Base-by-base conservation (phyloP, 768 basidiomycete genomes). In the Termitomyces eurrhizus region DNA sequence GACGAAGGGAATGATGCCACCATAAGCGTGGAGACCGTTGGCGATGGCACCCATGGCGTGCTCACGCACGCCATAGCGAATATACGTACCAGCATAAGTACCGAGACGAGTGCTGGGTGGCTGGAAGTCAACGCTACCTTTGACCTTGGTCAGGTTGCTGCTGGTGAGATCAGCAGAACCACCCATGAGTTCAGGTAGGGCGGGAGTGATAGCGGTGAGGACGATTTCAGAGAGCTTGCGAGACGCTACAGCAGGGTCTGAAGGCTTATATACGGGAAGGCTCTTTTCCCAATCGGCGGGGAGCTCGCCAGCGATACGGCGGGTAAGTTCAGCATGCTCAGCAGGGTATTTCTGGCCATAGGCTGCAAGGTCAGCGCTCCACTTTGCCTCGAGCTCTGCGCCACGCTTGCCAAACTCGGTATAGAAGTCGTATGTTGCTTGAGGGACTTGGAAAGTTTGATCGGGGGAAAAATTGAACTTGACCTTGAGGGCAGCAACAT, bases 31-130 rank as follows among this genome's bases (percentile, higher is more conserved):
- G 63, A 95, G 73, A 72, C 95, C 95, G 73, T 97, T 97, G 65
- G 88, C 92, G 68, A 98, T 94, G 57, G 95, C 95, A 68, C 90
- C 92, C 95, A 97, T 98, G 66, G 81, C 95, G 75, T 98, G 95
- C 74, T 98, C 95, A 75, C 95, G 92, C 59, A 98, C 94, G 84
- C 95, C 95, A 78, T 90, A 98, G 58, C 95, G 90, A 72, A 98
- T 86, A 74, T 98, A 97, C 51, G 88, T 90, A 56, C 95, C 95
- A 59, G 85, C 76, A 74, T 94, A 96, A 61, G 73, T 81, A 60
- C 95, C 95, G 48, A 96, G 81, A 36, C 86, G 86, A 21, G 92
- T 95, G 77, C 80, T 86, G 21, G 91, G 90, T 45, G 84, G 90
- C 74, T 98, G 95, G 88, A 98, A 96, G 77, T 98, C 95, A 61